Evolutionary conservation across 208 protist genomes (phyloP).

Genomic region (Leishmania tarentolae): DNA sequence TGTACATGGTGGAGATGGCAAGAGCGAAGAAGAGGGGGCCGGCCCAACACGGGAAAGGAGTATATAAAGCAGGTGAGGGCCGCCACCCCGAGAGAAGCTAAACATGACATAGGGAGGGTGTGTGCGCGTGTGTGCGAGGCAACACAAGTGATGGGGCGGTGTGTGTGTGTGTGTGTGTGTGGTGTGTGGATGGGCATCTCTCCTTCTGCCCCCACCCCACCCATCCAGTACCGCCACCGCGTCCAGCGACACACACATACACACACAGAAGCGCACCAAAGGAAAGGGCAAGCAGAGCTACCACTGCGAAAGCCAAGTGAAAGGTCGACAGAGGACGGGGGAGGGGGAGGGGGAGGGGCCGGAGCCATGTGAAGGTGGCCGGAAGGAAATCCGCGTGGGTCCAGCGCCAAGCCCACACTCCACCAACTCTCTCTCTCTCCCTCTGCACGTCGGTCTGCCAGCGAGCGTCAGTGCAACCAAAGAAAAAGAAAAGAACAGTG

Average conservation of each 20-base stretch:
- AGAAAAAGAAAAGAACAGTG: not conserved
- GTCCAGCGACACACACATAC: not conserved
- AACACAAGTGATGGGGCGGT: not conserved
- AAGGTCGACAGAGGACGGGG: not conserved
- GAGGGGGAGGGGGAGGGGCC: too few species aligned
- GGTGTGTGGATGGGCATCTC: not conserved
- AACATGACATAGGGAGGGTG: not conserved
- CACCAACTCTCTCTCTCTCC: not conserved
- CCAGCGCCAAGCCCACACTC: not conserved
- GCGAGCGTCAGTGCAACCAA: not conserved
- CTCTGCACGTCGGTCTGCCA: too few species aligned
- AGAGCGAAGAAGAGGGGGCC: not conserved
- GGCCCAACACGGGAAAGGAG: not conserved
- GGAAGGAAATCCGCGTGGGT: not conserved
- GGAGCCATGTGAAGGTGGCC: not conserved
- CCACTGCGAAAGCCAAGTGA: not conserved
- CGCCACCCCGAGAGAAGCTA: too few species aligned
- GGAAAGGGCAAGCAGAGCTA: too few species aligned
- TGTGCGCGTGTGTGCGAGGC: not conserved
- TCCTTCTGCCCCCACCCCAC: not conserved
- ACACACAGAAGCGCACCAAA: too few species aligned
- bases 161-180: not conserved
- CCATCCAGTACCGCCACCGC: not conserved
- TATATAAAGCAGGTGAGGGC: too few species aligned
- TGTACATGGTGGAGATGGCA: conserved; percentile 3